Evolutionary conservation across 2,329 filamentous ascomycete species (phyloP), one percentile per base, ranked within the genome.

Genomic region (Cladosporium sp.): DNA sequence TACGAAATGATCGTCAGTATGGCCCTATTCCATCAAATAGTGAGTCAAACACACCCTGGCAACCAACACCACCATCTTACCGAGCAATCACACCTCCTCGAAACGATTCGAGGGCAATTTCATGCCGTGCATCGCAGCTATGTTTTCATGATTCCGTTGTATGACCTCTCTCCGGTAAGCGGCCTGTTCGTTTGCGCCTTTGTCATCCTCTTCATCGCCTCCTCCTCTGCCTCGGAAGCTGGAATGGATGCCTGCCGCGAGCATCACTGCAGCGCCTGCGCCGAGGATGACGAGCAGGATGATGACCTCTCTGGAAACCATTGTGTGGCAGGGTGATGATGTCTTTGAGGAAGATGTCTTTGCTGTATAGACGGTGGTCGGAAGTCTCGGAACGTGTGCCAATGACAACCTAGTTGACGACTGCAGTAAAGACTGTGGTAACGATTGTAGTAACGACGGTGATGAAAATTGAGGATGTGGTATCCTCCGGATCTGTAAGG

Each of bases 261-360:
- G 15, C 8, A 48, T 2, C 2, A 48, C 45, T 7, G 37, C 32
- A 13, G 18, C 37, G 22, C 37, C 45, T 6, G 45, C 17, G 5
- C 37, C 39, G 18, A 20, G 11, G 7, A 48, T 48, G 27, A 48
- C 45, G n/a, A 48, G 40, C 18, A 48, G 7, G 38, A 48, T 41
- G 37, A 48, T 34, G 17, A 17, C 37, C 17, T 48, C 45, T 27
- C 41, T 48, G 2, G 45, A 18, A 7, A 48, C n/a, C n/a, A n/a
- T n/a, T n/a, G n/a, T n/a, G n/a, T n/a, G n/a, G 18, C 24, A n/a
- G 9, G 22, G 22, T 27, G 5, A 27, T 27, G 4, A 9, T 27
- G 22, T 27, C 22, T 27, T 27, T 27, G 22, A 27, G 9, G 9
- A 9, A 27, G 22, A 9, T 27, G 22, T 9, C 22, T n/a, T n/a